These are phyloP conservation scores for Pseudopithomyces chartarum DNA, from an alignment of 2,329 filamentous ascomycete species.

Conservation along the genomic window DNA sequence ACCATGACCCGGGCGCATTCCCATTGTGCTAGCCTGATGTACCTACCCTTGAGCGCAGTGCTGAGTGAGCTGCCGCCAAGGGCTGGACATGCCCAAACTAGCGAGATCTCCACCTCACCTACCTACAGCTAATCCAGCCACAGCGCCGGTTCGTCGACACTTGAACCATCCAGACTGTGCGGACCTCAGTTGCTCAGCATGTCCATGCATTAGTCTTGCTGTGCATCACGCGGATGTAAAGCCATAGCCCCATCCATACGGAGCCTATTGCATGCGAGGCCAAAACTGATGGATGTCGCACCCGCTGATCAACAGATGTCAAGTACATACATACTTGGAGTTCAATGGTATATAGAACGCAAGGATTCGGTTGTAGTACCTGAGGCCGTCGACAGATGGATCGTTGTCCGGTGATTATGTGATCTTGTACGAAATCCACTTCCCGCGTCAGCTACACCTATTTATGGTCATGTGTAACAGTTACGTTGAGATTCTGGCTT, in stretches of 20 bases:
- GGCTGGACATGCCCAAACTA: not conserved
- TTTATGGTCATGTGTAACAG: not conserved
- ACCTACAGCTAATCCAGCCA: not conserved
- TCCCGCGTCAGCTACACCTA: not conserved
- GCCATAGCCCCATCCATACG: too few species aligned
- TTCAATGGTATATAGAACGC: too few species aligned
- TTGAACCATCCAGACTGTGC: not conserved
- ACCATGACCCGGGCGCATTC: not conserved
- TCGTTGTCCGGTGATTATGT: too few species aligned
- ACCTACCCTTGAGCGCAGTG: not conserved
- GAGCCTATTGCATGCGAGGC: too few species aligned
- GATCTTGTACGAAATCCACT: not conserved
- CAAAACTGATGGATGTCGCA: too few species aligned
- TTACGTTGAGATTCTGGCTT: not conserved
- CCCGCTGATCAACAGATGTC: too few species aligned
- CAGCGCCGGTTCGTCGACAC: not conserved
- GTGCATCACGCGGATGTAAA: too few species aligned
- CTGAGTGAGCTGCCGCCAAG: slow-evolving; percentile 4
- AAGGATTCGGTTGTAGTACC: too few species aligned
- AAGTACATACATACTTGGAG: too few species aligned
- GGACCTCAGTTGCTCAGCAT: not conserved
- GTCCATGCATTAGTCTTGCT: not conserved
- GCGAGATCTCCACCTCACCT: not conserved
- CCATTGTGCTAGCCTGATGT: not conserved
- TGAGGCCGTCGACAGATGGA: not conserved